Base-by-base conservation (phyloP, 1,284 basidiomycete species). In the Sparassis latifolia region DNA sequence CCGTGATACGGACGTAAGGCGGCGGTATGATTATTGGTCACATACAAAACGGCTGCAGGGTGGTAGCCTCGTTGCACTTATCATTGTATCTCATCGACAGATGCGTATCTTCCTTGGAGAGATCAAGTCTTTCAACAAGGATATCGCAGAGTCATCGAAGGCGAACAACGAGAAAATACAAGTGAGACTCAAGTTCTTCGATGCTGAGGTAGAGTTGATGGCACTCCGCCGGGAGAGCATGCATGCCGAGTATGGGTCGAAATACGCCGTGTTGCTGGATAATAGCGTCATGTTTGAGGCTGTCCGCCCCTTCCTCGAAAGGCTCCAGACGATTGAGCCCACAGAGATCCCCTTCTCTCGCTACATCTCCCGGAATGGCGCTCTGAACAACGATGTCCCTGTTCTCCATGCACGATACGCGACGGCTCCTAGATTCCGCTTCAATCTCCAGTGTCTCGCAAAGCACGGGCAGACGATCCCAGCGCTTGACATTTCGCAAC, bases 381-480 rank as follows among this genome's bases (percentile, higher is more conserved):
- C 35, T 7, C 35, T 38, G 35, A n/a, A 38, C 7, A 38, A 38
- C 35, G 20, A 20, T 20, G 35, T 38, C 35, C 35, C 35, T n/a
- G n/a, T 38, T n/a, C 35, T 9, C 35, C 35, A 7, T 7, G 9
- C 35, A n/a, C 35, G 35, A n/a, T 38, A 38, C n/a, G 35, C 35
- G 64, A 2, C 50, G 52, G 5, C 49, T 55, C 2, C 65, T 64
- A 3, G 41, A 45, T 3, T 66, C 63, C 49, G 54, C 45, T 5
- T 66, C 46, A 59, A 1, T 66, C 62, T 10, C 51, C 67, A 29
- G 10, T 74, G 67, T 30, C 62, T 78, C 27, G 57, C 35, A 54
- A 58, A 30, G 50, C 53, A 2, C 54, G 58, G 28, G 29, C 49
- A 12, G 44, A 51, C 1, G 45, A 63, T 53, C 43, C 58, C 31